Evolutionary conservation across 306 rosid species (phyloP).

Genomic region (Alnus rubra): DNA sequence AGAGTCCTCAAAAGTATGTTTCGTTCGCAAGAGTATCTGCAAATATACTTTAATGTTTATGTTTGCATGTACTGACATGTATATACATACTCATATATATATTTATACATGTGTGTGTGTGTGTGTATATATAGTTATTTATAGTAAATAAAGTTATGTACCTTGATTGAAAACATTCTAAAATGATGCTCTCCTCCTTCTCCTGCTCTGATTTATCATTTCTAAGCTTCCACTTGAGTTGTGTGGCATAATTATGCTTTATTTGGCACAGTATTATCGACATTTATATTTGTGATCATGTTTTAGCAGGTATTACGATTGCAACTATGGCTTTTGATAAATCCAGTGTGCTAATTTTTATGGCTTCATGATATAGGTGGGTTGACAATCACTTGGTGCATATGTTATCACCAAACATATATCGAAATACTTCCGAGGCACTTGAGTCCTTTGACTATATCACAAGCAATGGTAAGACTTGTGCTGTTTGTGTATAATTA

Average conservation of each 20-base stretch:
- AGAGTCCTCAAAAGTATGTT: background rate
- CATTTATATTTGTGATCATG: background rate
- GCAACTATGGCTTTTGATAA: conserved; percentile 4
- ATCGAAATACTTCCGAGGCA: conserved; percentile 84
- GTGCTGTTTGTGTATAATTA: background rate
- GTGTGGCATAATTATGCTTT: background rate
- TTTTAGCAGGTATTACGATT: background rate
- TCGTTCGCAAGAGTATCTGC: background rate
- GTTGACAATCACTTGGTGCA: conserved; percentile 93
- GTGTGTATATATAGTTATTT: background rate
- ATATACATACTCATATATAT: background rate
- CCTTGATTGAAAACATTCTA: conserved; percentile 21
- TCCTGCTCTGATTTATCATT: background rate
- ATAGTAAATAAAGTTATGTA: background rate
- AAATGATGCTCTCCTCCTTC: conserved; percentile 10
- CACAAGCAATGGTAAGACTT: conserved; percentile 74
- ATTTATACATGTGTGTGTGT: background rate
- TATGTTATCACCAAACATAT: conserved; percentile 86
- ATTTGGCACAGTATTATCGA: background rate
- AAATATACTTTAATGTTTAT: background rate
- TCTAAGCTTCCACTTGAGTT: conserved; percentile 15
- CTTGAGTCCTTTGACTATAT: conserved; percentile 93
- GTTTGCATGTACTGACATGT: background rate
- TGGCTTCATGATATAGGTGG: conserved; percentile 59
- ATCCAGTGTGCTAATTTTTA: conserved; percentile 27